Conservation (phyloP, 2,329 filamentous ascomycete species). For the Blumeriella jaapii region DNA sequence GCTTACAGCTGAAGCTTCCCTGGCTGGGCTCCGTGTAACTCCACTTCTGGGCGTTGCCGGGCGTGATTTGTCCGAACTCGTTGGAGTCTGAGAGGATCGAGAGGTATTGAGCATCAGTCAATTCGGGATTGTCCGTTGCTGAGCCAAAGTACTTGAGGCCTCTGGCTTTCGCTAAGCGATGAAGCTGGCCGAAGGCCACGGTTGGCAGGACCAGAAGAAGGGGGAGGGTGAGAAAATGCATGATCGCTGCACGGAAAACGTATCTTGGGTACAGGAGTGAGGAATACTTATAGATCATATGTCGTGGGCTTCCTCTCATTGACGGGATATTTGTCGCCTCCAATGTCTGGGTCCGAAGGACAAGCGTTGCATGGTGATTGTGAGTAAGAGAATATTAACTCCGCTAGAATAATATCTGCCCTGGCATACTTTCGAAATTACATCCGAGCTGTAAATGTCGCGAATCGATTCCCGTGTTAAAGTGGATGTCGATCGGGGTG, state of each 20-base stretch:
- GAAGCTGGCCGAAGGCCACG: slow-evolving; percentile 12
- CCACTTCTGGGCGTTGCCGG: slow-evolving; percentile 55
- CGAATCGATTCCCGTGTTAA: too few species aligned
- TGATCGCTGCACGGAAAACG: not conserved
- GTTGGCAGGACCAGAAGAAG: slow-evolving; percentile 3
- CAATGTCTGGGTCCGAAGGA: not conserved
- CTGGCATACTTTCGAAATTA: too few species aligned
- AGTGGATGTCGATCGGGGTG: too few species aligned
- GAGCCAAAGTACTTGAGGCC: slow-evolving; percentile 45
- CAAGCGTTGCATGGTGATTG: not conserved
- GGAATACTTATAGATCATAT: not conserved
- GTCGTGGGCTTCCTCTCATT: not conserved
- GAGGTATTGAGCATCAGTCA: slow-evolving; percentile 38
- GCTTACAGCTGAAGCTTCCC: slow-evolving; percentile 47
- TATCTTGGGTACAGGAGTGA: not conserved
- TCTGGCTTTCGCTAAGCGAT: slow-evolving; percentile 38
- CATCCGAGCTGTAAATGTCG: too few species aligned
- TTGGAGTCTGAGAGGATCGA: slow-evolving; percentile 40
- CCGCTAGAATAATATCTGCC: too few species aligned
- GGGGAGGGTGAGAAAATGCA: slow-evolving; percentile 5
- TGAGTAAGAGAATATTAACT: too few species aligned
- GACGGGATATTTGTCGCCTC: not conserved
- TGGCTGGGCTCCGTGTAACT: slow-evolving; percentile 46
- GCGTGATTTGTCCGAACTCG: slow-evolving; percentile 56
- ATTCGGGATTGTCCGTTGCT: slow-evolving; percentile 45